Evolutionary conservation across 495 filamentous ascomycete genomes (phyloP).

Genomic region (Neurospora sp.): DNA sequence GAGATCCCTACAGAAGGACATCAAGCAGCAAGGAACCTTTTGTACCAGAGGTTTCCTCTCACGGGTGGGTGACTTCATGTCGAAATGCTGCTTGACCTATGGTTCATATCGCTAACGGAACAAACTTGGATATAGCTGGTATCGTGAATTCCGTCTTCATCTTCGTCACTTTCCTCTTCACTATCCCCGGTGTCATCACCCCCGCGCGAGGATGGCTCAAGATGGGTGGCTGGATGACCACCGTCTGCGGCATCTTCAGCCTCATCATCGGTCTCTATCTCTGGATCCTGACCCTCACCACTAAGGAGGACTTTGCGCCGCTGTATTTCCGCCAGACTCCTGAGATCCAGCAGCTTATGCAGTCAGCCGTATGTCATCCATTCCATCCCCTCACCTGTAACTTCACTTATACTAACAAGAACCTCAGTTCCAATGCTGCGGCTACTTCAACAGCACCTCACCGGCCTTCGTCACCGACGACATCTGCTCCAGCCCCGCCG

Average conservation of each 20-base stretch:
- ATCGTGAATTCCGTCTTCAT: constrained; percentile 56
- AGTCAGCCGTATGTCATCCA: constrained; percentile 44
- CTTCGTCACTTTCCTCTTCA: constrained; percentile 43
- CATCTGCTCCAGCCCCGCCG: constrained; percentile 49
- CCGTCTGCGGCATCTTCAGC: constrained; percentile 52
- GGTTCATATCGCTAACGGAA: constrained; percentile 16
- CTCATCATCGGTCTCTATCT: constrained; percentile 53
- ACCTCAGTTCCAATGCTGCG: constrained; percentile 61
- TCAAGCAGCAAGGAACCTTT: constrained; percentile 51
- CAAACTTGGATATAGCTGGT: constrained; percentile 33
- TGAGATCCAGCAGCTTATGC: constrained; percentile 49
- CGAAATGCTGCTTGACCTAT: background rate
- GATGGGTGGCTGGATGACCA: constrained; percentile 47
- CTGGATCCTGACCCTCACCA: constrained; percentile 61
- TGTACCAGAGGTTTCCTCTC: constrained; percentile 52
- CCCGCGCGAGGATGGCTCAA: constrained; percentile 49
- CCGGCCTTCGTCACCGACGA: constrained; percentile 52
- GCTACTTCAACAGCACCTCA: constrained; percentile 56
- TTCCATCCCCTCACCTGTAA: background rate
- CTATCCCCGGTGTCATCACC: constrained; percentile 51
- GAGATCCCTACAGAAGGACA: constrained; percentile 33
- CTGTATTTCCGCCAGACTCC: constrained; percentile 46
- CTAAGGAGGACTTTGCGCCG: constrained; percentile 42
- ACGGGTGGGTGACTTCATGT: constrained; percentile 32
- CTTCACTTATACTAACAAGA: constrained; percentile 11